Base-by-base conservation (phyloP, 495 filamentous ascomycete species). In the Hyphodiscus hymeniophilus region DNA sequence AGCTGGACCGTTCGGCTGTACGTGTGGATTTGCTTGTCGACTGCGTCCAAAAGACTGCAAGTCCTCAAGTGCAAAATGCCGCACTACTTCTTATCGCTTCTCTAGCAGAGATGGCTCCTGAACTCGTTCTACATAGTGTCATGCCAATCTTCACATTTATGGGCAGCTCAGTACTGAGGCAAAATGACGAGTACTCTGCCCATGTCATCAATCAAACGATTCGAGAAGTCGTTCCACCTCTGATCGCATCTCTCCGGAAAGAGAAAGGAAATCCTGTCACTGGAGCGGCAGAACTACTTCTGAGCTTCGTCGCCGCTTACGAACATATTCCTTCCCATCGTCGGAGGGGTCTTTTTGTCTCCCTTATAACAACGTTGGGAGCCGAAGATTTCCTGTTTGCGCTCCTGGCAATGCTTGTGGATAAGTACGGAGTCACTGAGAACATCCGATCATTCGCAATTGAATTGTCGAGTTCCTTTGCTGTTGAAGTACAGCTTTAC, bases 91-190 rank as follows among this genome's bases (percentile, higher is more conserved):
- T 99, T 13, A 81, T 97, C 13, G 85, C 89, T 2, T 80, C 75
- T 18, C 65, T 97, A 38, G 90, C 92, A 24, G 79, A 79, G 32
- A 84, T 87, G 55, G 84, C 84, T 0, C 92, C 92, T 1, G 87
- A 95, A 57, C 65, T 89, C 18, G 85, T 98, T 8, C 73, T 97
- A 42, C 90, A 98, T 60, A 95, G 87, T 50, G 85, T 98, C 42
- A 97, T 98, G 92, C 94, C 94, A 5, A 90, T 98, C 30, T 98
- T 98, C 66, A 96, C 92, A 0, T 96, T 95, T 64, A 94, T 96
- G 87, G 85, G 89, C 31, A 80, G 82, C 23, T 91, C 84, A 21
- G 80, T 94, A 8, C 75, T 98, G 17, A 79, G 84, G 24, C 89
- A 94, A 66, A 83, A 88, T 51, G 92, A 98, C 58, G 90, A 96